Base-by-base conservation (phyloP, 805 yeast genomes). In the Starmerella etchellsii region DNA sequence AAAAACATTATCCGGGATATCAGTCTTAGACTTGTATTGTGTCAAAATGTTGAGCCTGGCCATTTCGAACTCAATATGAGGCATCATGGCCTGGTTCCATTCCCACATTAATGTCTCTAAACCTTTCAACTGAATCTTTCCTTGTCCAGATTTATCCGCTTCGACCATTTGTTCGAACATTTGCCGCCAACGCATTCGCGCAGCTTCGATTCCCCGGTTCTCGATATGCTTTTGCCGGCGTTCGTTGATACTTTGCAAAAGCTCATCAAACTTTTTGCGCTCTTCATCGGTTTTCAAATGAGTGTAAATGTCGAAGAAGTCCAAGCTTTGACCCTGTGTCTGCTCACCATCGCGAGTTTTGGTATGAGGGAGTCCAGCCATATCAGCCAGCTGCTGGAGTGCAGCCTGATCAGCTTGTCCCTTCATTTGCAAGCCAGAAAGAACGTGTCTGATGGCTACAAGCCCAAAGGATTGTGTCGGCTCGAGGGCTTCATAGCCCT, bases 121-220 rank as follows among this genome's bases (percentile, higher is more conserved):
- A 11, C 74, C 70, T 43, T 74, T 71, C 27, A 49, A 33, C 21
- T 43, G 50, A 13, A 48, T 43, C 25, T 45, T 54, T 26, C 37
- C 30, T 11, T 68, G 74, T 19, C 83, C 83, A 49, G 40, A 21
- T 11, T 43, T 34, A 33, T 53, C 56, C 2, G 45, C 44, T 23
- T 44, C 48, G 15, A 46, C 46, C 49, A 50, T 43, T n/a, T 78
- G 68, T 36, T 69, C 66, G 54, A 75, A 68, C 39, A 72, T 75
- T 52, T 83, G 93, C 56, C 74, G 78, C 98, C 98, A 88, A 58
- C 81, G 79, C 53, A 78, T 83, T 47, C 73, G 74, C 0, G 97
- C 94, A 1, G 88, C 87, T 48, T 81, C 87, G 1, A 81, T 66
- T 2, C 94, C 88, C 43, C 80, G 70, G 16, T 74, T 65, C 60